Conservation (phyloP, 192 early-diverging fungal genomes). For the Radiomyces spectabilis region DNA sequence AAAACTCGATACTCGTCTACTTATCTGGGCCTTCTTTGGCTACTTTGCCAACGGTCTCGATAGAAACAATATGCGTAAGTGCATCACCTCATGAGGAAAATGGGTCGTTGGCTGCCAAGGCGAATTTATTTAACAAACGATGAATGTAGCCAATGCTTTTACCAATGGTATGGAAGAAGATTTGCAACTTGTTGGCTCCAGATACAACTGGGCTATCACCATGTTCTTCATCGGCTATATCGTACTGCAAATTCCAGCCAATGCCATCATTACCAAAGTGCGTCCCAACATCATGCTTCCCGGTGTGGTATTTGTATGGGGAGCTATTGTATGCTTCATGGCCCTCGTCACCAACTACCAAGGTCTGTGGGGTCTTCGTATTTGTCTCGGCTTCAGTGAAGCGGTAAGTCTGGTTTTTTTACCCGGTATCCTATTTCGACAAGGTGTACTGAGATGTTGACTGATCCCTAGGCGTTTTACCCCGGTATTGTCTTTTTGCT, state of each 20-base stretch:
- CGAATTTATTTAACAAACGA: not conserved
- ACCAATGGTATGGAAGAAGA: slow-evolving; percentile 32
- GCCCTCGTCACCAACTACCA: slow-evolving; percentile 11
- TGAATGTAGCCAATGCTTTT: slow-evolving; percentile 21
- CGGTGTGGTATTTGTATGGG: slow-evolving; percentile 12
- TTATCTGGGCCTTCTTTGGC: slow-evolving; percentile 24
- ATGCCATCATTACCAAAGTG: slow-evolving; percentile 15
- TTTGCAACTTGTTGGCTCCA: slow-evolving; percentile 21
- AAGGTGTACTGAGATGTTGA: no score
- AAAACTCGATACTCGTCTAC: slow-evolving; percentile 17
- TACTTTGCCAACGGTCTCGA: slow-evolving; percentile 31
- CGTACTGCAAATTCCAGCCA: slow-evolving; percentile 17
- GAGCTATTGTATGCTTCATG: slow-evolving; percentile 19
- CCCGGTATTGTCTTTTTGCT: slow-evolving; percentile 26
- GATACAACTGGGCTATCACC: slow-evolving; percentile 55
- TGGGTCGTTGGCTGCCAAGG: no score
- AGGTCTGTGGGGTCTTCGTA: slow-evolving; percentile 26
- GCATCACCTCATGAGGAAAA: no score
- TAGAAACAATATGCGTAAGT: slow-evolving; percentile 25
- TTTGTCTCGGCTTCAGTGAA: slow-evolving; percentile 27
- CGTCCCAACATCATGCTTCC: slow-evolving; percentile 20
- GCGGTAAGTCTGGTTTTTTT: slow-evolving; percentile 10
- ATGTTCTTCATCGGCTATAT: slow-evolving; percentile 59
- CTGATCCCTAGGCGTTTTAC: slow-evolving; percentile 3
- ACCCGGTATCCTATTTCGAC: not conserved